Base-by-base conservation (phyloP, 2,329 filamentous ascomycete species). In the Fusarium phyllophilum region DNA sequence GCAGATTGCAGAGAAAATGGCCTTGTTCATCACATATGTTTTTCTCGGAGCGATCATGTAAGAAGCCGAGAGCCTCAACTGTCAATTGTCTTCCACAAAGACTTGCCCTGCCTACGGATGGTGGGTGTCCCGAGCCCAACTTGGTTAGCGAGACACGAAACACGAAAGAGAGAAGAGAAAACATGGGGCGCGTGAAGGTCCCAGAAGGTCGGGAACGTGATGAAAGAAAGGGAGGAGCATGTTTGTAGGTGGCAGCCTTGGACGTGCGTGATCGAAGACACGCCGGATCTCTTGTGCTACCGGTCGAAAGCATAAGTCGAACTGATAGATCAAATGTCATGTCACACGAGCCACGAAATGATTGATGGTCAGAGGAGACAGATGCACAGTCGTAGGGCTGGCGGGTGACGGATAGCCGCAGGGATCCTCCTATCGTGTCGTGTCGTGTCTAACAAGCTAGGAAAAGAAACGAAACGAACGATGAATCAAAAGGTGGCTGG, bases 241-340 rank as follows among this genome's bases (percentile, higher is more conserved):
- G 45, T 18, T 29, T 70, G 26, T 55, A 58, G 44, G 66, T 63
- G 60, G 46, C 62, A 70, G 55, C 62, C 45, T 56, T 63, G 58
- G 55, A 68, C 31, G 62, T 75, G 74, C 76, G 76, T 75, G 72
- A 78, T 78, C 76, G 69, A 64, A 51, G 60, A 54, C 60, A 70
- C 69, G 62, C 69, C 55, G 66, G 68, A 78, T 78, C 75, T 76
- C 67, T 60, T 44, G 75, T 78, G 56, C n/a, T 65, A 77, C 75
- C 65, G 29, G 39, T 41, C 33, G 39, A 45, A 54, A 41, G 26
- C 55, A 57, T 41, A 38, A 46, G 42, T 56, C 52, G 56, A 58
- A 42, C 39, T 31, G 60, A 39, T 33, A 31, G 46, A 58, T 57
- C 62, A 48, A 69, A 55, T 22, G 60, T 59, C 45, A 39, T 31